A percentile compares a stretch with the other conserved stretches of the same genome.
Evolutionary conservation across 2,329 filamentous ascomycete genomes (phyloP).

Genomic region (Diaporthe longicolla): DNA sequence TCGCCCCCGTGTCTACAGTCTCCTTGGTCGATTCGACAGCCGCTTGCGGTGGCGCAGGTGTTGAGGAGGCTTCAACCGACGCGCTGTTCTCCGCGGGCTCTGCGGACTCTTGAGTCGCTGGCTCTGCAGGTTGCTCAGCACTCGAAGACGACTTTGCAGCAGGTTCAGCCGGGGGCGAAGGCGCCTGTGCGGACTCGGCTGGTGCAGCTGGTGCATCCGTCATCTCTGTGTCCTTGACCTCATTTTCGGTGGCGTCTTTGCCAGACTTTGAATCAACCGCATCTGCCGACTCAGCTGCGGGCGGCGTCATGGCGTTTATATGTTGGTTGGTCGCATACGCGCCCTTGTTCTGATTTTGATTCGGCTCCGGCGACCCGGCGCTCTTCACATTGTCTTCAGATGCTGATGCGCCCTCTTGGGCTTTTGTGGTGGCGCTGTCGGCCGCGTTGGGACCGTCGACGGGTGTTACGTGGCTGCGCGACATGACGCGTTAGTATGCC

Average conservation of each 20-base stretch:
- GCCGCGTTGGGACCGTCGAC: conserved; percentile 38
- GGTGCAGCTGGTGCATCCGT: conserved; percentile 51
- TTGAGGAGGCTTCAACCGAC: conserved; percentile 11
- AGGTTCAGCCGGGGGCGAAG: conserved; percentile 39
- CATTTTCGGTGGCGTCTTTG: conserved; percentile 32
- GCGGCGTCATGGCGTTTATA: conserved; percentile 41
- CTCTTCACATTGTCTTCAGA: conserved; percentile 36
- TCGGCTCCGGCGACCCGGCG: conserved; percentile 34
- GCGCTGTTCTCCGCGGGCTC: conserved; percentile 20
- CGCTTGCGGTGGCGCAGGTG: background rate
- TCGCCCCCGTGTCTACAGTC: background rate
- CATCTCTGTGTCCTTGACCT: conserved; percentile 48
- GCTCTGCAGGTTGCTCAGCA: conserved; percentile 12
- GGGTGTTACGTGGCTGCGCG: conserved; percentile 44
- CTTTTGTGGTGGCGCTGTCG: conserved; percentile 15
- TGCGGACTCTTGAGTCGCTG: background rate
- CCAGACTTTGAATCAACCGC: conserved; percentile 29
- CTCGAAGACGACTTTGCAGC: conserved; percentile 15
- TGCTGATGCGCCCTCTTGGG: conserved; percentile 16
- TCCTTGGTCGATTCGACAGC: conserved; percentile 13
- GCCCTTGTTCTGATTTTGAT: conserved; percentile 44
- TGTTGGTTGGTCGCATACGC: conserved; percentile 49
- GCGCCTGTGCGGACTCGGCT: conserved; percentile 41
- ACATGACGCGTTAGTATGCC: conserved; percentile 34
- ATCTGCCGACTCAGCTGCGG: conserved; percentile 34